Percentiles rank a stretch among this genome's conserved stretches.
phyloP scores from a whole-genome alignment of 768 basidiomycete genomes.

The Trametes gibbosa region DNA sequence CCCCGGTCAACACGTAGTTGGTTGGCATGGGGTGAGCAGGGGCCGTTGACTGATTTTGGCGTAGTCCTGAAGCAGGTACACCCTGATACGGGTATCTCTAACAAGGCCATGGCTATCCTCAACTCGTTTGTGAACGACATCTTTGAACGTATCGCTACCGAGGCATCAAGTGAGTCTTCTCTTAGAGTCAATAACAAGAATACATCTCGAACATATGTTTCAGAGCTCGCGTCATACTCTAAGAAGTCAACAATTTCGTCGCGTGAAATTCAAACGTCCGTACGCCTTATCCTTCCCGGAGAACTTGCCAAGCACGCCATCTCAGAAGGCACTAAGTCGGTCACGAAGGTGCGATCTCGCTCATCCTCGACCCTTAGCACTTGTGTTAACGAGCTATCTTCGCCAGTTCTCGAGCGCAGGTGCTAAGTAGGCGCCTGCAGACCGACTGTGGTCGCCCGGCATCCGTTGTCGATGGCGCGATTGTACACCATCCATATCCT shows the following conservation, averaged over 20 bases:
- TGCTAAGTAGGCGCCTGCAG: slow-evolving; percentile 35
- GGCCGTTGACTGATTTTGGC: background rate
- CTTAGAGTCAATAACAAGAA: background rate
- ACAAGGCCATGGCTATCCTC: slow-evolving; percentile 91
- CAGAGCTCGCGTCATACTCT: slow-evolving; percentile 95
- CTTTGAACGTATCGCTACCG: slow-evolving; percentile 88
- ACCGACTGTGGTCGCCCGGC: background rate
- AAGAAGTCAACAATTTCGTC: slow-evolving; percentile 99
- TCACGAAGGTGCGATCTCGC: slow-evolving; percentile 48
- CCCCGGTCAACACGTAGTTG: no score
- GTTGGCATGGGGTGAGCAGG: background rate
- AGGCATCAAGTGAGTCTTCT: slow-evolving; percentile 74
- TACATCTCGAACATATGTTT: background rate
- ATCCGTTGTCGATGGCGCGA: background rate
- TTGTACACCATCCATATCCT: background rate
- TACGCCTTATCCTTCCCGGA: slow-evolving; percentile 93
- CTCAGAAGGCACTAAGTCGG: slow-evolving; percentile 85
- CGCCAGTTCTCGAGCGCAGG: slow-evolving; percentile 44
- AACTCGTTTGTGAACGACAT: slow-evolving; percentile 95
- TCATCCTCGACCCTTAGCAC: no score
- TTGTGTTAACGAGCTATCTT: background rate
- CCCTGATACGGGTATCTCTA: slow-evolving; percentile 98
- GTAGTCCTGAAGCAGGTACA: slow-evolving; percentile 95
- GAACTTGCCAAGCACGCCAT: slow-evolving; percentile 99
- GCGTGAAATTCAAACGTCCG: slow-evolving; percentile 96